Conservation (phyloP, 2,329 filamentous ascomycete species). For the Ascochyta lentis region DNA sequence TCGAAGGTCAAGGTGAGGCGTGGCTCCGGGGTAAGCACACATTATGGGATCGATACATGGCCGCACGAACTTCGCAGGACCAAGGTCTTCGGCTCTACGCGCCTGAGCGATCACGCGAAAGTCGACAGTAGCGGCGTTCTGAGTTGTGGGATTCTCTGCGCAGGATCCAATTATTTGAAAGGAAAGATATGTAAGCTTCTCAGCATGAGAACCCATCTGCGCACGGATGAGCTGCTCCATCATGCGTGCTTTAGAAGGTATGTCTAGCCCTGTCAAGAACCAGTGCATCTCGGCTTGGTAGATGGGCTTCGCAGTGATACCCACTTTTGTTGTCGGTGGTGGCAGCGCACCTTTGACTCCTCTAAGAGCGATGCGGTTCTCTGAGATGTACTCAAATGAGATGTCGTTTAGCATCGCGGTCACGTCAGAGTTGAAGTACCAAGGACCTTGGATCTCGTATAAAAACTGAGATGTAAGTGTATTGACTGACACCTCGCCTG, state of each 20-base stretch:
- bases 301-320: constrained; percentile 54
- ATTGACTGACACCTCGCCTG: constrained; percentile 53
- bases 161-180: constrained; percentile 50
- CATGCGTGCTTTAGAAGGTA: constrained; percentile 53
- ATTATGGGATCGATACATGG: constrained; percentile 53
- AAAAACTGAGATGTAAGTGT: constrained; percentile 62
- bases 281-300: constrained; percentile 57
- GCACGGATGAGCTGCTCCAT: constrained; percentile 47
- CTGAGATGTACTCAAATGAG: constrained; percentile 59
- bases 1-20: constrained; percentile 48
- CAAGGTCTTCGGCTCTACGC: constrained; percentile 40
- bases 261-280: constrained; percentile 54
- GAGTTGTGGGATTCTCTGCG: constrained; percentile 51
- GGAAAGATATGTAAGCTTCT: constrained; percentile 45
- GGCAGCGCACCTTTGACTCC: constrained; percentile 52
- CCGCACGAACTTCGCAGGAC: constrained; percentile 48
- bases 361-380: constrained; percentile 58
- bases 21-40: constrained; percentile 54
- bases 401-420: constrained; percentile 60
- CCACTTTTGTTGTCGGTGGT: constrained; percentile 50
- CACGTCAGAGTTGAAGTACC: constrained; percentile 66
- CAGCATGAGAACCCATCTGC: constrained; percentile 46
- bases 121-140: constrained; percentile 58
- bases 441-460: constrained; percentile 52
- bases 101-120: constrained; percentile 58